These are phyloP conservation scores for Macadamia integrifolia DNA, from an alignment of 164 flowering plant genomes.

Conservation along the genomic window DNA sequence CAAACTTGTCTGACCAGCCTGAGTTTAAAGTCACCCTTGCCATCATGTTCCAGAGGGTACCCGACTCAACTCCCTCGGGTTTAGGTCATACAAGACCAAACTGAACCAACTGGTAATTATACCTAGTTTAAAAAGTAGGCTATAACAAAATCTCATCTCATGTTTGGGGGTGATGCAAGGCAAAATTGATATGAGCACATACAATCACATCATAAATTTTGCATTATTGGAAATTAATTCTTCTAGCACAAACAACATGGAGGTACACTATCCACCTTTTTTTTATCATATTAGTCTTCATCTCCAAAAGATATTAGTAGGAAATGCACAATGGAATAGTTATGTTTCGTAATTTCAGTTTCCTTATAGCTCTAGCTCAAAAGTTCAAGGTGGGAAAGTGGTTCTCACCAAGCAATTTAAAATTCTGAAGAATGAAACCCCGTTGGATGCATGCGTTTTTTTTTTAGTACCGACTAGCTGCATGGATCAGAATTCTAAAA, in stretches of 20 bases:
- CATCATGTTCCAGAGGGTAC: no score
- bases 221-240: constrained; percentile 64
- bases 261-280: constrained; percentile 35
- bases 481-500: constrained; percentile 33
- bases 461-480: constrained; percentile 51
- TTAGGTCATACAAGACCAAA: no score
- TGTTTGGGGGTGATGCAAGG: constrained; percentile 93
- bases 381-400: constrained; percentile 1
- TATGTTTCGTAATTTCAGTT: no score
- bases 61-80: no score
- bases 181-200: constrained; percentile 54
- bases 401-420: constrained; percentile 5
- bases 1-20: no score
- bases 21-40: no score
- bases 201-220: constrained; percentile 62
- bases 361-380: constrained; percentile 32
- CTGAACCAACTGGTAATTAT: no score
- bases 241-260: constrained; percentile 66
- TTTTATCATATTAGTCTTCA: not conserved
- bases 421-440: constrained; percentile 9
- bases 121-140: no score
- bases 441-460: constrained; percentile 9
- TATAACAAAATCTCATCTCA: constrained; percentile 88
- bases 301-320: no score
- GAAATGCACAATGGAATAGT: no score